Evolutionary conservation across 2,329 filamentous ascomycete species (phyloP), one percentile per base, ranked within the genome.

Genomic region (Alternaria sp.): DNA sequence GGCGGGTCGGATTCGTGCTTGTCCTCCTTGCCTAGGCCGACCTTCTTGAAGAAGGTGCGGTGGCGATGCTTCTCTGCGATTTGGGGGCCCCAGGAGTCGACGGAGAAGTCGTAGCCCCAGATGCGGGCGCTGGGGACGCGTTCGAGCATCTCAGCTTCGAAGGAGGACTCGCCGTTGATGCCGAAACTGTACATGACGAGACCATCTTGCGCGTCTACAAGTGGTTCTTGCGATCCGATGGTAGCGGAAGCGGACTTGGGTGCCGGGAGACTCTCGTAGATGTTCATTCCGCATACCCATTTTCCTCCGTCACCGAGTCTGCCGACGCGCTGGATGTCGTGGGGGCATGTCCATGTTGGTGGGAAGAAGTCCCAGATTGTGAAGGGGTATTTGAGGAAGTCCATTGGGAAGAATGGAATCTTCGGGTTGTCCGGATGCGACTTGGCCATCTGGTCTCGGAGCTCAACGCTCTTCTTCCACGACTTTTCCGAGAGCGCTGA

Each of bases 311-410:
- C 75, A 5, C 75, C 75, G 7, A 77, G 67, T 9, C 74, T 65
- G 4, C 75, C 75, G 1, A 77, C 70, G 32, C 75, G 72, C 59
- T 77, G 75, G 32, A 77, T 66, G 59, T 77, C 75, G 43, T 76
- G 75, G 11, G 75, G 75, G 43, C 75, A 77, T 44, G 74, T 76
- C 71, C 72, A 77, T 5, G 74, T 74, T 8, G 75, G 66, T 1
- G 75, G 74, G 46, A 76, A 77, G 64, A 75, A 77, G 59, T 77
- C 75, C 75, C 75, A 77, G 43, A 77, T 66, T 0, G 74, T 77
- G 66, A 67, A 77, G 1, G 74, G 74, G 58, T 75, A 76, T 49
- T 72, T 75, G 21, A 75, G 43, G 49, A 77, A 77, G 57, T 73
- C 73, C 8, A 61, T 69, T 1, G 74, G 74, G 51, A 76, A 77